Percentiles rank a stretch among this genome's conserved stretches.
Conservation (phyloP, 2,329 filamentous ascomycete genomes). For the Myotisia sp. region DNA sequence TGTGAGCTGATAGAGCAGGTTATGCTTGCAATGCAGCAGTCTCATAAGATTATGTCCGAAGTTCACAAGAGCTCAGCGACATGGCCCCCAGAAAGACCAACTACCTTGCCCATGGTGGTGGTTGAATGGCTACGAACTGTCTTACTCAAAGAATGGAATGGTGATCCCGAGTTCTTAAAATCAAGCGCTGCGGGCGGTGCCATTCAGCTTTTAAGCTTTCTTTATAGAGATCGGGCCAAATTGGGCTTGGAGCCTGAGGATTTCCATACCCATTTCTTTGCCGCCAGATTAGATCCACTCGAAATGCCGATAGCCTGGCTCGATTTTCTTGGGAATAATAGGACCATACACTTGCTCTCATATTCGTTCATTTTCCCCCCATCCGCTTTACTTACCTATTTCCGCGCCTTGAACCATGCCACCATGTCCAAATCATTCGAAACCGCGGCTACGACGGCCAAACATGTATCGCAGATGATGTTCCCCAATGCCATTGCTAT, state of each 20-base stretch:
- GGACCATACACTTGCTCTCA: slow-evolving; percentile 59
- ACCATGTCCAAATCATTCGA: slow-evolving; percentile 72
- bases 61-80: not conserved
- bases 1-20: slow-evolving; percentile 24
- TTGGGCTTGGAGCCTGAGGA: slow-evolving; percentile 53
- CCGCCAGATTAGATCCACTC: slow-evolving; percentile 59
- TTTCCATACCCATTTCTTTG: slow-evolving; percentile 62
- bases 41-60: not conserved
- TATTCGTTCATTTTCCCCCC: slow-evolving; percentile 68
- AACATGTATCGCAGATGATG: slow-evolving; percentile 33
- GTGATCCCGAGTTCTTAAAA: slow-evolving; percentile 52
- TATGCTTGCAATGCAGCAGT: slow-evolving; percentile 17
- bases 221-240: slow-evolving; percentile 57
- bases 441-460: slow-evolving; percentile 40
- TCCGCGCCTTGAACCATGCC: slow-evolving; percentile 75
- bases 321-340: slow-evolving; percentile 45
- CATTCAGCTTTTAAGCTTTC: slow-evolving; percentile 54
- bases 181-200: slow-evolving; percentile 64
- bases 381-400: slow-evolving; percentile 62
- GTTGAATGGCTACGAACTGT: slow-evolving; percentile 44
- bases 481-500: slow-evolving; percentile 27
- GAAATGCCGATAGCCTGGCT: slow-evolving; percentile 62
- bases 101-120: slow-evolving; percentile 22
- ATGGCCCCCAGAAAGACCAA: slow-evolving; percentile 10
- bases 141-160: slow-evolving; percentile 68